Base-by-base conservation (phyloP, 768 basidiomycete species). In the Mycena rosella region DNA sequence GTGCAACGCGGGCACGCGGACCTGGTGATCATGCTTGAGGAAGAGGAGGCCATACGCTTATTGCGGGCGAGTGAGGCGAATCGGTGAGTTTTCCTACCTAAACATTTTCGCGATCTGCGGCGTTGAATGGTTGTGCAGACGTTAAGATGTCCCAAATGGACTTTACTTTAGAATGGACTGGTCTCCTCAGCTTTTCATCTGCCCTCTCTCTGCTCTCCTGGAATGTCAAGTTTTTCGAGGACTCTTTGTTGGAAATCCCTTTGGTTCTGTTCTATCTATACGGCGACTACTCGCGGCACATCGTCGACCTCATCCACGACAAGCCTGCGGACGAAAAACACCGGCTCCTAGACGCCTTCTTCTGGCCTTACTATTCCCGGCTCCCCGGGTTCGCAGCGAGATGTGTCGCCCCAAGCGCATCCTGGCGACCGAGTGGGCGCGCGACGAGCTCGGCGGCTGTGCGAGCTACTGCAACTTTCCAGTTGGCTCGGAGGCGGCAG, bases 401-500 rank as follows among this genome's bases (percentile, higher is more conserved):
- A 44, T 30, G 29, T 73, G 71, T 45, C 61, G 40, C 13, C 72
- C 72, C 26, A 30, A 51, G 30, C 59, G 26, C 11, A 68, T 73
- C 30, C 52, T 73, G 24, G 72, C 72, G n/a, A 73, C 68, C 14
- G 72, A 73, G 57, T 73, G 72, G 72, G 20, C 58, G 40, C 20
- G 56, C 18, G 72, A 70, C 24, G 69, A 68, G 55, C 58, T 73
- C 20, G 57, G 45, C 47, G 72, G 72, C 26, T 60, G 65, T 15
- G 72, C 66, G 52, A 68, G 63, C 63, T 70, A 70, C 61, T 73
- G 72, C 60, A 73, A 73, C 44, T 73, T 73, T 51, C 72, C 69
- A n/a, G 66, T 56, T 8, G 66, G 72, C 24, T 45, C 69, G 32
- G 66, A 68, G 32, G 63, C 60, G 27, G 72, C 72, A 45, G 67